Percentiles rank a stretch among this genome's conserved stretches.
These are phyloP conservation scores for Schrenkiella parvula DNA, from an alignment of 345 rosid genomes.

Conservation along the genomic window DNA sequence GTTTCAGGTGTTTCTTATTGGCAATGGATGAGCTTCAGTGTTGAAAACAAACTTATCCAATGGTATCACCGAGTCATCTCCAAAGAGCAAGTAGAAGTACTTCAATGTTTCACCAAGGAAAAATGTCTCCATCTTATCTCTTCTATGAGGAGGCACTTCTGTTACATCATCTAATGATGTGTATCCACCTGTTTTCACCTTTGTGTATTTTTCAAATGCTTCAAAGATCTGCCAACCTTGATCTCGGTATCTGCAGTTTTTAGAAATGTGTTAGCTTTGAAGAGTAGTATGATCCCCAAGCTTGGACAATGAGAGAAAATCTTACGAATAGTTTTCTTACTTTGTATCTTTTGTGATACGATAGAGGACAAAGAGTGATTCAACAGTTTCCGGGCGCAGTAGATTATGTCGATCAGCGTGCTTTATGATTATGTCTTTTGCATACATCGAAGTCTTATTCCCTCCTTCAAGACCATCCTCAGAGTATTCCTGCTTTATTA, in stretches of 20 bases:
- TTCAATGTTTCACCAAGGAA: conserved; percentile 89
- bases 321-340: conserved; percentile 38
- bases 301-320: conserved; percentile 10
- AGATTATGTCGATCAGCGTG: conserved; percentile 86
- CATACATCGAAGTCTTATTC: conserved; percentile 68
- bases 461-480: conserved; percentile 91
- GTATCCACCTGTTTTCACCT: conserved; percentile 82
- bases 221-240: conserved; percentile 98
- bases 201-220: conserved; percentile 85
- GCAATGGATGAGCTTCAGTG: conserved; percentile 94
- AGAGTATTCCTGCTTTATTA: conserved; percentile 58
- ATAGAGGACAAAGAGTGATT: conserved; percentile 80
- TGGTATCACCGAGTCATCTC: conserved; percentile 62
- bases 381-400: conserved; percentile 95
- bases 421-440: conserved; percentile 83
- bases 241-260: conserved; percentile 64
- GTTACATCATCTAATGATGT: conserved; percentile 83
- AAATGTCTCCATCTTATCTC: conserved; percentile 97
- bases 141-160: conserved; percentile 63
- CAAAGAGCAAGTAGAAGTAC: conserved; percentile 88
- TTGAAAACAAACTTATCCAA: conserved; percentile 84
- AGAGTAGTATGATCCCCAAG: not conserved
- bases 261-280: not conserved
- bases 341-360: conserved; percentile 80
- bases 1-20: conserved; percentile 43